Evolutionary conservation across 2,329 filamentous ascomycete species (phyloP).

Genomic region (Talaromyces verruculosus): DNA sequence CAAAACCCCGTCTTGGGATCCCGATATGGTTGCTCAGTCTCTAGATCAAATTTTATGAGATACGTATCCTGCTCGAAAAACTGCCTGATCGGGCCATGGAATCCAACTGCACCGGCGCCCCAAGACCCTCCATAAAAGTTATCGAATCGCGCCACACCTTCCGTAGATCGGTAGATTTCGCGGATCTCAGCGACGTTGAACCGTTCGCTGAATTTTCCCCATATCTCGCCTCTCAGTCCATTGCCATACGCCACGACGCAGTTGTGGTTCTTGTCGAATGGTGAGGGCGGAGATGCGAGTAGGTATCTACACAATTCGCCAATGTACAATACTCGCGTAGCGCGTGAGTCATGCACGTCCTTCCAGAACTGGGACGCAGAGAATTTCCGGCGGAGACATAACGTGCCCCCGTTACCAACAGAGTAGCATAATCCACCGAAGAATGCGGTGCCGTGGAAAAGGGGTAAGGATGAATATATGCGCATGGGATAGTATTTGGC

Average conservation of each 20-base stretch:
- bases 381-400: slow-evolving; percentile 49
- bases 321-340: slow-evolving; percentile 49
- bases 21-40: slow-evolving; percentile 44
- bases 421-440: slow-evolving; percentile 47
- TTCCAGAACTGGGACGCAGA: slow-evolving; percentile 49
- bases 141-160: slow-evolving; percentile 49
- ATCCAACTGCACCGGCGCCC: slow-evolving; percentile 48
- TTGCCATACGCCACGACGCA: slow-evolving; percentile 51
- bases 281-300: slow-evolving; percentile 45
- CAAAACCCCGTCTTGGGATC: slow-evolving; percentile 49
- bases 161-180: slow-evolving; percentile 52
- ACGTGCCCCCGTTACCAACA: slow-evolving; percentile 42
- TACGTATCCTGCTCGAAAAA: slow-evolving; percentile 45
- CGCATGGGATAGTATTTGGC: slow-evolving; percentile 48
- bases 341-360: slow-evolving; percentile 45
- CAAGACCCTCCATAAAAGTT: slow-evolving; percentile 44
- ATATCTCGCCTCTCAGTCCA: slow-evolving; percentile 51
- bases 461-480: slow-evolving; percentile 49
- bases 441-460: slow-evolving; percentile 53
- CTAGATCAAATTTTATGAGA: slow-evolving; percentile 45
- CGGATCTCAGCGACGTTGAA: slow-evolving; percentile 49
- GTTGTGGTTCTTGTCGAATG: slow-evolving; percentile 47
- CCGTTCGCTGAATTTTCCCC: slow-evolving; percentile 56
- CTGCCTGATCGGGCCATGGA: slow-evolving; percentile 43
- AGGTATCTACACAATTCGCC: slow-evolving; percentile 54